Evolutionary conservation across 495 filamentous ascomycete species (phyloP).

Genomic region (Aspergillus indologenus): DNA sequence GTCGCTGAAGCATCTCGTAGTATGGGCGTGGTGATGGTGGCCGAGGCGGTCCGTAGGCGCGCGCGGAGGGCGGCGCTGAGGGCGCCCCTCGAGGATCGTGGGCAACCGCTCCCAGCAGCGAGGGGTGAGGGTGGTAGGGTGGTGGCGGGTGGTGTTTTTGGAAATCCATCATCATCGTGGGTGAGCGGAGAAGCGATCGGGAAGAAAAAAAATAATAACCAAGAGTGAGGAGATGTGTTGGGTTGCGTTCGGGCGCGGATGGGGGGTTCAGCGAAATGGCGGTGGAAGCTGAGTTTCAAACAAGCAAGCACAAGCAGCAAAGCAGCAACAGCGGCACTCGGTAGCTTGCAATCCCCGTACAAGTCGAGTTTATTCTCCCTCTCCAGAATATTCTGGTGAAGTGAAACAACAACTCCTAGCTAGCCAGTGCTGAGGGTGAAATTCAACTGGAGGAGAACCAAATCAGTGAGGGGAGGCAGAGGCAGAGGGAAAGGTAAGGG

Average conservation of each 20-base stretch:
- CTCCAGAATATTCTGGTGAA: background rate
- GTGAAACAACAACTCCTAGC: background rate
- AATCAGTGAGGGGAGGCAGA: background rate
- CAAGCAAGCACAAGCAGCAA: background rate
- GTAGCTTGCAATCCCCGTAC: no score
- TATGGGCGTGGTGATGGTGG: conserved; percentile 11
- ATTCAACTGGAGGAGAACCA: background rate
- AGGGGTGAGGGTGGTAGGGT: conserved; percentile 25
- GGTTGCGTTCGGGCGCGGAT: conserved; percentile 6
- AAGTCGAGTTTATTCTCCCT: background rate
- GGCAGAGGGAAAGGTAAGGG: conserved; percentile 6
- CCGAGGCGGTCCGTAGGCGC: conserved; percentile 19
- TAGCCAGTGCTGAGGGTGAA: background rate
- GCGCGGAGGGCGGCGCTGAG: conserved; percentile 16
- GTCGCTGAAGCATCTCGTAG: conserved; percentile 24
- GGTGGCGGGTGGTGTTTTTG: conserved; percentile 16
- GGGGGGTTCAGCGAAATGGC: conserved; percentile 1
- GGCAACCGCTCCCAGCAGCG: conserved; percentile 24
- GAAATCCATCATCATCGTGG: conserved; percentile 18
- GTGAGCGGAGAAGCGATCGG: background rate
- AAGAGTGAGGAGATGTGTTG: background rate
- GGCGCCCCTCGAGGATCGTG: conserved; percentile 25
- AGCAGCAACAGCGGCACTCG: background rate
- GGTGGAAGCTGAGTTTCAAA: conserved; percentile 3
- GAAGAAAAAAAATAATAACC: conserved; percentile 1